These are phyloP conservation scores for Arthrobotrys iridis DNA, from an alignment of 2,329 filamentous ascomycete species.

Conservation along the genomic window DNA sequence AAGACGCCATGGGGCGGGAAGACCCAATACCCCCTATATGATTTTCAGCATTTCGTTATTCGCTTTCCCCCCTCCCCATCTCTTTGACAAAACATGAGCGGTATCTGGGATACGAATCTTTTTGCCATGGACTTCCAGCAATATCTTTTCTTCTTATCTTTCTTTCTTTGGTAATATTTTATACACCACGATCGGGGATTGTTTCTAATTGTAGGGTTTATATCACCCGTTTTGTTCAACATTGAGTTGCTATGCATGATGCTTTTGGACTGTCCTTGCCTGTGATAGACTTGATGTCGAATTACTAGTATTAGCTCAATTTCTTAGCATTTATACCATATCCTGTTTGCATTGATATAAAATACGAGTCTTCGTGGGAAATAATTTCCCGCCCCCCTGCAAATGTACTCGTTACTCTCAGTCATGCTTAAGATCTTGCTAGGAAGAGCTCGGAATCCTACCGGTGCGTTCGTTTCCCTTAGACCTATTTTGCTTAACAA, in stretches of 20 bases:
- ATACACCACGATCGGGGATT: slow-evolving; percentile 20
- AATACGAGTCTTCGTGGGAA: slow-evolving; percentile 33
- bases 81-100: slow-evolving; percentile 12
- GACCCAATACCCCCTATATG: not conserved
- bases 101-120: slow-evolving; percentile 44
- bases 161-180: slow-evolving; percentile 20
- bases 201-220: slow-evolving; percentile 22
- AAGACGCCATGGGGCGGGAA: not conserved
- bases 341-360: slow-evolving; percentile 23
- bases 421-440: not conserved
- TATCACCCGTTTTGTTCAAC: slow-evolving; percentile 3
- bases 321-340: slow-evolving; percentile 44
- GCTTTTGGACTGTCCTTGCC: not conserved
- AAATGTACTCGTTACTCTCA: not conserved
- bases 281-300: slow-evolving; percentile 47
- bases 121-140: slow-evolving; percentile 11
- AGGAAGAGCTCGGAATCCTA: not conserved
- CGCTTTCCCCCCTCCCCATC: too few relatives aligned
- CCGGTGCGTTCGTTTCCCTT: not conserved
- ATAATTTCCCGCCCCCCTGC: not conserved
- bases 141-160: too few relatives aligned
- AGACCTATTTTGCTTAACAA: not conserved
- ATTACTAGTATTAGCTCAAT: slow-evolving; percentile 30
- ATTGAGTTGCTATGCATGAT: slow-evolving; percentile 1
- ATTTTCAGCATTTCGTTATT: slow-evolving; percentile 29